A percentile compares a stretch with the other conserved stretches of the same genome.
Conservation (phyloP, 2,329 filamentous ascomycete species). For the Calcarisporium arbuscula region DNA sequence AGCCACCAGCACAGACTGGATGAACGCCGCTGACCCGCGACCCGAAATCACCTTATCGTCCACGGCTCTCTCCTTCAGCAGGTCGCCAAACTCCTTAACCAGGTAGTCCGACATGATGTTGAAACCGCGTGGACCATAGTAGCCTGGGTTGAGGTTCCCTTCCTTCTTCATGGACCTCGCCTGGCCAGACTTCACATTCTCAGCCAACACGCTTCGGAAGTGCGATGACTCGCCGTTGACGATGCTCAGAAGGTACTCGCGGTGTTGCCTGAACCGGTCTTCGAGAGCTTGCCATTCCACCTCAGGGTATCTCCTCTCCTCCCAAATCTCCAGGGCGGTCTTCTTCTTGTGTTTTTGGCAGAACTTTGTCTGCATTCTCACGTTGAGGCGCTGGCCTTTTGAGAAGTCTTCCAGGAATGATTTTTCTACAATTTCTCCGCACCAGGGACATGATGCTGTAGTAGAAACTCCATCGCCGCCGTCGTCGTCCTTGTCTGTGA, state of each 20-base stretch:
- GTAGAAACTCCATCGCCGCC: constrained; percentile 3
- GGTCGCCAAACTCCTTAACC: constrained; percentile 50
- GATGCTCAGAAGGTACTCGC: constrained; percentile 49
- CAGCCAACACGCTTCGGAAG: constrained; percentile 52
- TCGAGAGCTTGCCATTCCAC: constrained; percentile 64
- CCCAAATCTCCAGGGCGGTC: constrained; percentile 43
- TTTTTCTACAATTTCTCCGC: constrained; percentile 51
- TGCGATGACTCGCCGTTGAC: constrained; percentile 54
- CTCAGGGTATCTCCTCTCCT: constrained; percentile 55
- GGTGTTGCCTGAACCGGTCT: constrained; percentile 50
- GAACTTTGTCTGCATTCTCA: constrained; percentile 55
- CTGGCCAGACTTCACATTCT: constrained; percentile 49
- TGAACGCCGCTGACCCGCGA: constrained; percentile 60
- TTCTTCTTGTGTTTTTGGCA: constrained; percentile 56
- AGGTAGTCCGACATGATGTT: constrained; percentile 66
- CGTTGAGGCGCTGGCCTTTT: constrained; percentile 40
- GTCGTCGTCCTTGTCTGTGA: constrained; percentile 5
- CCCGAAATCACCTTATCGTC: constrained; percentile 60
- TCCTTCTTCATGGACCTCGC: constrained; percentile 55
- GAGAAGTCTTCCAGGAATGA: constrained; percentile 48
- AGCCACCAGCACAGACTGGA: constrained; percentile 71
- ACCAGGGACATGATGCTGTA: constrained; percentile 61
- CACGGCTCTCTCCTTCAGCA: constrained; percentile 56
- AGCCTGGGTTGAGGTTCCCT: constrained; percentile 62
- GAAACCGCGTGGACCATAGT: constrained; percentile 74